Conservation (phyloP, 2,329 filamentous ascomycete species). For the Ampelomyces quisqualis region DNA sequence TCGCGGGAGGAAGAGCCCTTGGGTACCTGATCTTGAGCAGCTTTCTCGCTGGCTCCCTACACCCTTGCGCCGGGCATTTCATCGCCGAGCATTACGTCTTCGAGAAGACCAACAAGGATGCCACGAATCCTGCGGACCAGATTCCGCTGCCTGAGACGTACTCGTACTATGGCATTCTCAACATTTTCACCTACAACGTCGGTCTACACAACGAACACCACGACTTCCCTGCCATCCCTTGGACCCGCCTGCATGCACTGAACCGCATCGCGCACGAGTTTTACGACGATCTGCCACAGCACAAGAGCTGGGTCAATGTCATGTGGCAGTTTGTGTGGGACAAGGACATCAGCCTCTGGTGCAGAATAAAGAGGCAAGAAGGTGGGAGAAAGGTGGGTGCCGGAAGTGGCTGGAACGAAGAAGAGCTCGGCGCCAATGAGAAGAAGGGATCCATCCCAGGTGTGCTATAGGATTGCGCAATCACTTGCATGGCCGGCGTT, state of each 20-base stretch:
- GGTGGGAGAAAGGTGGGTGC: conserved; percentile 64
- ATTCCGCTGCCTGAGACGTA: conserved; percentile 81
- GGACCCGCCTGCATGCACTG: conserved; percentile 79
- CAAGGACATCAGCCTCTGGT: conserved; percentile 83
- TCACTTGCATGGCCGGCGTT: not conserved
- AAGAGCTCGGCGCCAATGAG: conserved; percentile 53
- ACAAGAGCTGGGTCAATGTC: conserved; percentile 88
- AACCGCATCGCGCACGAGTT: conserved; percentile 84
- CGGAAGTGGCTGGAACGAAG: conserved; percentile 46
- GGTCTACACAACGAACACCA: conserved; percentile 98
- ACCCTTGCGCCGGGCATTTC: conserved; percentile 95
- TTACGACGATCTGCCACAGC: conserved; percentile 81
- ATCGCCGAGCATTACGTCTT: conserved; percentile 84
- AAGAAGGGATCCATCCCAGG: conserved; percentile 50
- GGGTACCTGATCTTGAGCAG: conserved; percentile 85
- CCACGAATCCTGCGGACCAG: conserved; percentile 53
- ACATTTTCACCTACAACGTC: conserved; percentile 93
- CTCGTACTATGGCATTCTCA: conserved; percentile 92
- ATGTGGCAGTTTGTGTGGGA: conserved; percentile 97
- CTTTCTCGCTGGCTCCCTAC: conserved; percentile 89
- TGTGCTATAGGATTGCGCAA: conserved; percentile 21
- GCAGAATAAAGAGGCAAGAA: conserved; percentile 87
- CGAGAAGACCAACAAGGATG: conserved; percentile 54
- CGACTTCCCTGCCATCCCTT: conserved; percentile 95
- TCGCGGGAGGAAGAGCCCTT: conserved; percentile 64